Base-by-base conservation (phyloP, 1,284 basidiomycete species). In the Polyporus tsugae region DNA sequence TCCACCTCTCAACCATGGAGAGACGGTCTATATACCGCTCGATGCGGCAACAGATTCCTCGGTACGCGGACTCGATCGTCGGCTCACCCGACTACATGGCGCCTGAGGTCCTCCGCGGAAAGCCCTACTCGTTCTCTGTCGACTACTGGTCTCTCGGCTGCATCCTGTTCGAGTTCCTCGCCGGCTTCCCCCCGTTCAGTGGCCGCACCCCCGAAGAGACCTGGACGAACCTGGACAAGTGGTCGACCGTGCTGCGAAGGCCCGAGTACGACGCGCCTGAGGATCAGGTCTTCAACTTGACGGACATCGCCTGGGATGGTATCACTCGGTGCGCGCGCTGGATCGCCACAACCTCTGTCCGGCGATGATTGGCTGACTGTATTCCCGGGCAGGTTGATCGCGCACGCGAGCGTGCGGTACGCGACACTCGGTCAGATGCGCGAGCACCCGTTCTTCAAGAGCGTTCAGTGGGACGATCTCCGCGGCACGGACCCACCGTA, bases 81-180 rank as follows among this genome's bases (percentile, higher is more conserved):
- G 98, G 98, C 17, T 97, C 95, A 1, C 98, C 98, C 0, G 98
- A 99, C 82, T 99, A 99, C 77, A 95, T 95, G 93, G 93, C 93
- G 2, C 91, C 93, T 0, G 97, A 99, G 81, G 97, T 99, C 38
- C 88, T 99, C 22, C 91, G 97, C 35, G 97, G 95, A 42, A 95
- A 96, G 78, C 93, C 95, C 5, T 99, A 99, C 82, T 93, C 93
- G 0, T 98, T 93, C 79, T 94, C 95, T 0, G 98, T 99, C 65
- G 98, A 99, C 82, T 99, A 95, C 78, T 99, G 98, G 98, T 97
- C 95, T 5, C 87, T 99, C 4, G 98, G 98, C 11, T 99, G 98
- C 80, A 99, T 99, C 76, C 83, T 99, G 36, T 99, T 99, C 83
- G 96, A 99, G 82, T 98, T 98, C 82, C 85, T 98, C n/a, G 91